Conservation (phyloP, 768 basidiomycete species). For the Mycena belliarum region DNA sequence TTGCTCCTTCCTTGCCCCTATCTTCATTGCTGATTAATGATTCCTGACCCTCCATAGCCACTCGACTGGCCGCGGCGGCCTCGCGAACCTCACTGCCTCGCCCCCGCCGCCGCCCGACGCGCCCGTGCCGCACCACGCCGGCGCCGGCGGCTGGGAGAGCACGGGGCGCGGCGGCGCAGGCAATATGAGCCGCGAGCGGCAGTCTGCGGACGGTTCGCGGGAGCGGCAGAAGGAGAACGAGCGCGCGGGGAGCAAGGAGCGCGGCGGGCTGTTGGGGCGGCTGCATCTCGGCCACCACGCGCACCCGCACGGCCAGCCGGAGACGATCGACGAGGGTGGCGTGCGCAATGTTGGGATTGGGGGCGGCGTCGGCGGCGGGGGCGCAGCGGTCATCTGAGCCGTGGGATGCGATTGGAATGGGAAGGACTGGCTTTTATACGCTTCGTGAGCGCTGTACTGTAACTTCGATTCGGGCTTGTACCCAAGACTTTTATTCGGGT, state of each 20-base stretch:
- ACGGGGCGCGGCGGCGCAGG: constrained; percentile 64
- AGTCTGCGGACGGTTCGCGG: constrained; percentile 2
- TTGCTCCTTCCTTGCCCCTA: constrained; percentile 6
- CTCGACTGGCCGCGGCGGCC: constrained; percentile 71
- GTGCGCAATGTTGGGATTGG: no score
- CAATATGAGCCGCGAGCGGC: constrained; percentile 50
- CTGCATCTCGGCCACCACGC: not conserved
- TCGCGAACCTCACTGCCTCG: constrained; percentile 52
- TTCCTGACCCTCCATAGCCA: constrained; percentile 40
- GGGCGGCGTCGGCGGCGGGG: no score
- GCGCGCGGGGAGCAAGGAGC: not conserved
- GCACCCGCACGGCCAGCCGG: not conserved
- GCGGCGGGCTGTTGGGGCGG: constrained; percentile 14
- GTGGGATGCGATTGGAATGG: no score
- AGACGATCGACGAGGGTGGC: no score
- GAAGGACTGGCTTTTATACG: no score
- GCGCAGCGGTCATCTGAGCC: no score
- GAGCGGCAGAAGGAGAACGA: not conserved
- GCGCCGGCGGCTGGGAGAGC: constrained; percentile 35
- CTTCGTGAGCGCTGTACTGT: no score
- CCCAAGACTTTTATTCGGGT: no score
- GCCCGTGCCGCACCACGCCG: constrained; percentile 23
- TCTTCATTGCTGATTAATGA: not conserved
- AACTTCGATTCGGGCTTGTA: no score
- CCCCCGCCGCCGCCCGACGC: constrained; percentile 42